Evolutionary conservation across 2,329 filamentous ascomycete species (phyloP), one percentile per base, ranked within the genome.

Genomic region (Arthroderma uncinatum): DNA sequence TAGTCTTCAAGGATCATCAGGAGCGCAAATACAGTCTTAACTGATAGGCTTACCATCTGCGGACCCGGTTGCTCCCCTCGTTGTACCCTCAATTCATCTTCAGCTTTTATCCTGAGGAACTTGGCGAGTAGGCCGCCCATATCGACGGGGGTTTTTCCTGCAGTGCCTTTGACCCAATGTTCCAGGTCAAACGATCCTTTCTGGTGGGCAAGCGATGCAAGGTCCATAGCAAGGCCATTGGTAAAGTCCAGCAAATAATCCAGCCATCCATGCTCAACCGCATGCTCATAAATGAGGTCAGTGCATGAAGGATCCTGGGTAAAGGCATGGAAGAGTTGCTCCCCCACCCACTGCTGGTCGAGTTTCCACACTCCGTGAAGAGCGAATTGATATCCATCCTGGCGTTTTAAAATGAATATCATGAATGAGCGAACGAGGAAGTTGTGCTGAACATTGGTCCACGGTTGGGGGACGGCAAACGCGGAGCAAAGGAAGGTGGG

Each of bases 281-380:
- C 89, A 66, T 94, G 89, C 53, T 94, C 86, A 61, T 89, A 83
- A 36, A 92, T 86, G 14, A 82, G 73, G 2, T 81, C 79, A 37
- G 91, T 78, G 54, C 85, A 80, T 58, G 84, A 81, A 1, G 83
- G 84, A 64, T 87, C 82, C 58, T 79, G 75, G 40, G 85, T 85
- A 69, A 93, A 89, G 7, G 82, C 80, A 59, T 90, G 85, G 42
- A 92, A 83, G 34, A 98, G 82, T 58, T 87, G 83, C 62, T 85
- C 82, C 8, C 85, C 85, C 14, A 97, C 87, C 86, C 90, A 97
- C 19, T 85, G 80, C 63, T 85, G 87, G 68, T 97, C 89, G 67
- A 93, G 90, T 63, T 86, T 85, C 91, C 92, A 97, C 4, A 95
- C 75, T 58, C 89, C 91, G 67, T 95, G 86, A 58, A 98, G 80